Base-by-base conservation (phyloP, 1,139 yeast species). In the Blastobotrys proliferans region DNA sequence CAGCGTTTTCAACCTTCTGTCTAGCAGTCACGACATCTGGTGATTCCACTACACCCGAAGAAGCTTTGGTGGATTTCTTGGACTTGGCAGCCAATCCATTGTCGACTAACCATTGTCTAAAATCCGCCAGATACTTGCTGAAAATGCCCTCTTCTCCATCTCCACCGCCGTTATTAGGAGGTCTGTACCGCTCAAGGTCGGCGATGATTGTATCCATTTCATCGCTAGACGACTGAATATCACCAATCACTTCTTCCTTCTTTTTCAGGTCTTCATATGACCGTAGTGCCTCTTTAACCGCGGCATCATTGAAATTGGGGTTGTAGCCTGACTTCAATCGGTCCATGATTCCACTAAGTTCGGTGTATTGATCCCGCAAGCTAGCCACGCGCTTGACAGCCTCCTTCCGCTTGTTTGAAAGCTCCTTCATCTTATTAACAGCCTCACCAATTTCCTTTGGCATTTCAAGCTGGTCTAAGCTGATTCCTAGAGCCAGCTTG, bases 221-320 rank as follows among this genome's bases (percentile, higher is more conserved):
- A 5, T 22, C 19, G 18, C 37, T 18, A 8, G 37, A n/a, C 10
- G 26, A 29, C 6, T 30, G 24, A 8, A 47, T 30, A 30, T 48
- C 45, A 6, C 38, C 37, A 13, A 41, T 16, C 10, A 21, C 32
- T 4, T 35, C 38, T 14, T 39, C 42, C 1, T 30, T 20, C 6
- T 41, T 47, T 25, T 52, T 48, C 19, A 53, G 47, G 22, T 60
- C 64, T 46, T 79, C 81, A 64, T 71, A 88, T 0, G 72, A 62
- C 35, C 73, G 68, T 16, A 86, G 81, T 0, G 94, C 81, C 9
- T 69, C 74, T 58, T 86, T 86, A 16, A 90, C 97, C 0, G 90
- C 94, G 4, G 80, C 77, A 62, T 90, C 97, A 59, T 88, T 90
- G 67, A 85, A 87, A 60, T 88, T 88, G 28, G 94, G 96, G 58